phyloP scores from a whole-genome alignment of 148 eudicot species.

The Rhododendron molle region DNA sequence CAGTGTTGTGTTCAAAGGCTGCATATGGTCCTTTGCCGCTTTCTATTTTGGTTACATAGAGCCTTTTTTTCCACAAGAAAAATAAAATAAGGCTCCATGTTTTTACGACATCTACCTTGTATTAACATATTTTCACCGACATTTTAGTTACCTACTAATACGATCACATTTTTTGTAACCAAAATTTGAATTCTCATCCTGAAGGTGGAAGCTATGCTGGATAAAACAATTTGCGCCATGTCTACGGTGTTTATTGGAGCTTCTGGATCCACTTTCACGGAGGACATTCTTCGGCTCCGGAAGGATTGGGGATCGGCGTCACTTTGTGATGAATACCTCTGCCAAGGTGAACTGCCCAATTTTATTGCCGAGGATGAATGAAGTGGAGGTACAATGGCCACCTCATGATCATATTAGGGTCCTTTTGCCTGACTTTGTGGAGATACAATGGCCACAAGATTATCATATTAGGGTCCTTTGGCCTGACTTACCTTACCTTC shows the following conservation, averaged over 20 bases:
- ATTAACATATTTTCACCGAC: background rate
- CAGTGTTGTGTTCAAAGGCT: background rate
- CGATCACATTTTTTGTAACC: background rate
- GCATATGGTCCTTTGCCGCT: background rate
- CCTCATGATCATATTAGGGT: background rate
- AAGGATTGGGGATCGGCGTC: constrained; percentile 91
- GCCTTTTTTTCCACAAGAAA: background rate
- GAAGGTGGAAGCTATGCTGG: constrained; percentile 99
- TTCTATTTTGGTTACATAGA: background rate
- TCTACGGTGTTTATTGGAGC: constrained; percentile 87
- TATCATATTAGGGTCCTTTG: background rate
- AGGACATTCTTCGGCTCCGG: constrained; percentile 82
- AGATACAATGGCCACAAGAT: background rate
- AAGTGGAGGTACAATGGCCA: constrained; percentile 14
- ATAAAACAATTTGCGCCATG: constrained; percentile 90
- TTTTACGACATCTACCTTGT: background rate
- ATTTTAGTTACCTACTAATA: background rate
- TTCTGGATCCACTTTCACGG: constrained; percentile 96
- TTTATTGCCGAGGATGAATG: constrained; percentile 89
- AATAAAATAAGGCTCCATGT: background rate
- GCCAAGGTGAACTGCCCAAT: constrained; percentile 81
- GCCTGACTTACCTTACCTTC: background rate
- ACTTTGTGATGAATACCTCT: constrained; percentile 79
- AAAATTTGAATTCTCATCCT: constrained; percentile 15
- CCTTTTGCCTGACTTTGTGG: background rate